Evolutionary conservation across 2,329 filamentous ascomycete species (phyloP).

Genomic region (Epichloe sylvatica): DNA sequence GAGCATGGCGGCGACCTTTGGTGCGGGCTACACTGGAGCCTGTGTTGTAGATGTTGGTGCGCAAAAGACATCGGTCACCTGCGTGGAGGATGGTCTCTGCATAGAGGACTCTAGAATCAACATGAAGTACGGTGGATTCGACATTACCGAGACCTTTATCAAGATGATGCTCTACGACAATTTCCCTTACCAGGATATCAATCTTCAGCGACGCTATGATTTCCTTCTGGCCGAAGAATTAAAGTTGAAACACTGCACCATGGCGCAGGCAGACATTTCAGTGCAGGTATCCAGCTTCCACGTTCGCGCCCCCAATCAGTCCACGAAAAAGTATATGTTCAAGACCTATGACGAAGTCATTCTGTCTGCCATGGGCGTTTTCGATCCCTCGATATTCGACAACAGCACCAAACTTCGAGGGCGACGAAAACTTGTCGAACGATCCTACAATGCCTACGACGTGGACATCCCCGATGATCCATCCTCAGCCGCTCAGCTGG

Average conservation of each 20-base stretch:
- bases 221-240: conserved; percentile 89
- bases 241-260: conserved; percentile 83
- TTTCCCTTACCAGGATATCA: conserved; percentile 91
- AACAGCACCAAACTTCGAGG: conserved; percentile 65
- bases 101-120: conserved; percentile 92
- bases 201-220: conserved; percentile 78
- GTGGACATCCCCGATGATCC: conserved; percentile 79
- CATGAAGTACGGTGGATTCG: conserved; percentile 81
- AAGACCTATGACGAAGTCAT: conserved; percentile 96
- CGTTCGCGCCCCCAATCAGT: conserved; percentile 71
- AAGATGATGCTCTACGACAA: conserved; percentile 97
- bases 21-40: conserved; percentile 82
- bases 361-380: conserved; percentile 89
- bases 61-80: conserved; percentile 88
- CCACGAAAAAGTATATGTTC: conserved; percentile 86
- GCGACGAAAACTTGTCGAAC: conserved; percentile 67
- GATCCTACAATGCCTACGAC: conserved; percentile 90
- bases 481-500: conserved; percentile 67
- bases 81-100: conserved; percentile 90
- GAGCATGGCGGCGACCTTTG: conserved; percentile 86
- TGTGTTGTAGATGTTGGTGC: conserved; percentile 95
- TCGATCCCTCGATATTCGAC: conserved; percentile 78
- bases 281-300: conserved; percentile 86
- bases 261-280: conserved; percentile 79
- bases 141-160: conserved; percentile 87